Evolutionary conservation across 83 land plant species (phyloP).

Genomic region (Picea mariana): DNA sequence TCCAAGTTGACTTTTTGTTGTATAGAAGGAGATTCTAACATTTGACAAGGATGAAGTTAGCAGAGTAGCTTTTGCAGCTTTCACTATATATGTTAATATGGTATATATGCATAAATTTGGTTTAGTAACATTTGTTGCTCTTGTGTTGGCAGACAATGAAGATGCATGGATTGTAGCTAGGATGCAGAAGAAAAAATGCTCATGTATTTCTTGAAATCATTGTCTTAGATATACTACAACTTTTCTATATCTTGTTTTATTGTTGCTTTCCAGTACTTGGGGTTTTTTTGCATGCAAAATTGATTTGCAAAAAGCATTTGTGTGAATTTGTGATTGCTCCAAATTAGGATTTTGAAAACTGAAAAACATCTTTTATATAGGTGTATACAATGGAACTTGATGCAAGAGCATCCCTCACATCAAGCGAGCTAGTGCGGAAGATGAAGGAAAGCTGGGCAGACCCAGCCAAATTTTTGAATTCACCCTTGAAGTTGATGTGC

Average conservation of each 20-base stretch:
- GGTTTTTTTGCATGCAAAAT: neutral
- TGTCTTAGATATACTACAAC: neutral
- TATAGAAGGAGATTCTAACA: neutral
- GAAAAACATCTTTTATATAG: neutral
- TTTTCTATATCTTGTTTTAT: neutral
- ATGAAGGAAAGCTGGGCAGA: no score
- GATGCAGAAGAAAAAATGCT: neutral
- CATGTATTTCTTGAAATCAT: neutral
- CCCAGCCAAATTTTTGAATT: no score
- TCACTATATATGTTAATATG: no score
- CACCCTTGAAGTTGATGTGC: no score
- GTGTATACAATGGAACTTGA: neutral
- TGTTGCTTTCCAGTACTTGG: neutral
- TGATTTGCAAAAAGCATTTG: neutral
- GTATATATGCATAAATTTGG: no score
- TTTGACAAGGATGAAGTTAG: neutral
- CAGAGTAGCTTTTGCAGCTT: no score
- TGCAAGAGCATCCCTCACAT: no score
- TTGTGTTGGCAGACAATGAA: neutral
- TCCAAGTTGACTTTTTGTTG: neutral
- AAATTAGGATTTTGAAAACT: neutral
- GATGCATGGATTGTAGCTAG: neutral
- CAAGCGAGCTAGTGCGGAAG: no score
- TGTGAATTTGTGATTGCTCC: neutral
- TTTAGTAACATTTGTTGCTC: no score